phyloP scores from a whole-genome alignment of 805 yeast genomes.

The Candida pini region DNA sequence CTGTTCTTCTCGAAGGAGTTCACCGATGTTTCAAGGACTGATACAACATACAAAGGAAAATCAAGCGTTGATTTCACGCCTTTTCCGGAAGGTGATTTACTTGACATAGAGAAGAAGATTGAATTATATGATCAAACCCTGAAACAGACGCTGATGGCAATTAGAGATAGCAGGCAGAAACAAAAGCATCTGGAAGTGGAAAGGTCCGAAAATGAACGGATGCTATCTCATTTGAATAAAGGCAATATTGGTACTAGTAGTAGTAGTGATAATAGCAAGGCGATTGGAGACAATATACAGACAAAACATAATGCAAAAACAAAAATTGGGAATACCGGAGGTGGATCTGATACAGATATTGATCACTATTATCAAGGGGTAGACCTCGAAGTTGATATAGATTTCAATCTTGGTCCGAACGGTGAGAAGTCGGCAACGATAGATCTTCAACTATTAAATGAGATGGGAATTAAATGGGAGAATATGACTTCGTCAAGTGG shows the following conservation, averaged over 20 bases:
- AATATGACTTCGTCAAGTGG: no score
- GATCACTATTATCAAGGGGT: conserved; percentile 1
- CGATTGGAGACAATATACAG: not conserved
- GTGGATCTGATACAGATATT: no score
- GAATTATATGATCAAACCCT: conserved; percentile 16
- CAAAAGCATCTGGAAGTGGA: conserved; percentile 4
- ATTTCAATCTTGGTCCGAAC: conserved; percentile 6
- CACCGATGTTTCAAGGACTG: conserved; percentile 1
- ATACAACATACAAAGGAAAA: not conserved
- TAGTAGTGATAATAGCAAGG: no score
- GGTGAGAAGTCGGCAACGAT: no score
- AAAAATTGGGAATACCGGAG: not conserved
- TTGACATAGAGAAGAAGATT: conserved; percentile 13
- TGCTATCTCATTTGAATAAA: no score
- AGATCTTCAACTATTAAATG: no score
- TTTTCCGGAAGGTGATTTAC: conserved; percentile 7
- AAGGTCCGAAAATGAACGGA: no score
- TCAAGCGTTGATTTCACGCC: conserved; percentile 8
- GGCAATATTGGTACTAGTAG: not conserved
- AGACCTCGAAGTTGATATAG: conserved; percentile 2
- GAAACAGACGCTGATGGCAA: conserved; percentile 14
- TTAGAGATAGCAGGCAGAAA: conserved; percentile 10
- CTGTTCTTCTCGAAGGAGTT: conserved; percentile 12
- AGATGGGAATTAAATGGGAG: no score
- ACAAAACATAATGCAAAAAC: not conserved